Percentiles rank a stretch among this genome's conserved stretches.
These are phyloP conservation scores for Auricularia sp. DNA, from an alignment of 768 basidiomycete genomes.

Conservation along the genomic window DNA sequence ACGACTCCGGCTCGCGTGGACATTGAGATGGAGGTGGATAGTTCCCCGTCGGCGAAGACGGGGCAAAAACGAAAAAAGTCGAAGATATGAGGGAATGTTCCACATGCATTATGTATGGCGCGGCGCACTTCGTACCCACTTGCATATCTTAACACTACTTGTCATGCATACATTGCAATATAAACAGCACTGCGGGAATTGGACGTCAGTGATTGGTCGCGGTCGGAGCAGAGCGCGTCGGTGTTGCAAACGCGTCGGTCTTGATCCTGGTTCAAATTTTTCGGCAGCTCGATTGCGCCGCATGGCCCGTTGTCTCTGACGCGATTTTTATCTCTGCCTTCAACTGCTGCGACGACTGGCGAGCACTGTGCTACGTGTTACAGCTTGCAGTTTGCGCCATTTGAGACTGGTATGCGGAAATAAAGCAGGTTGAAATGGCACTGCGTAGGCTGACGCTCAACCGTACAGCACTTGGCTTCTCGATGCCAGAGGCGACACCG, in stretches of 20 bases:
- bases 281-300: not conserved
- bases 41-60: not conserved
- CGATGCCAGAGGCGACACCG: not conserved
- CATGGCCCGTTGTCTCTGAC: too few species aligned
- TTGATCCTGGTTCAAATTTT: slow-evolving; percentile 18
- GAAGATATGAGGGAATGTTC: not conserved
- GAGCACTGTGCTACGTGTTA: not conserved
- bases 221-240: slow-evolving; percentile 11
- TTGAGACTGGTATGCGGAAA: not conserved
- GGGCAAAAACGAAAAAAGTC: not conserved
- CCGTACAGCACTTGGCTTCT: not conserved
- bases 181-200: slow-evolving; percentile 5
- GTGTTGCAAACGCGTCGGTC: slow-evolving; percentile 33
- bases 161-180: too few species aligned
- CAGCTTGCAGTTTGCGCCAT: not conserved
- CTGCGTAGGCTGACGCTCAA: not conserved
- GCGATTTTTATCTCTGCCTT: too few species aligned
- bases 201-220: slow-evolving; percentile 24
- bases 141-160: not conserved
- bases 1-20: slow-evolving; percentile 1
- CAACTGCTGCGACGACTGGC: not conserved
- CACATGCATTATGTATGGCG: not conserved
- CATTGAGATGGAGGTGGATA: slow-evolving; percentile 3
- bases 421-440: not conserved
- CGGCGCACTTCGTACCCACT: not conserved